Percentiles rank a stretch among this genome's conserved stretches.
Conservation (phyloP, 805 yeast genomes). For the Cephaloascus albidus region DNA sequence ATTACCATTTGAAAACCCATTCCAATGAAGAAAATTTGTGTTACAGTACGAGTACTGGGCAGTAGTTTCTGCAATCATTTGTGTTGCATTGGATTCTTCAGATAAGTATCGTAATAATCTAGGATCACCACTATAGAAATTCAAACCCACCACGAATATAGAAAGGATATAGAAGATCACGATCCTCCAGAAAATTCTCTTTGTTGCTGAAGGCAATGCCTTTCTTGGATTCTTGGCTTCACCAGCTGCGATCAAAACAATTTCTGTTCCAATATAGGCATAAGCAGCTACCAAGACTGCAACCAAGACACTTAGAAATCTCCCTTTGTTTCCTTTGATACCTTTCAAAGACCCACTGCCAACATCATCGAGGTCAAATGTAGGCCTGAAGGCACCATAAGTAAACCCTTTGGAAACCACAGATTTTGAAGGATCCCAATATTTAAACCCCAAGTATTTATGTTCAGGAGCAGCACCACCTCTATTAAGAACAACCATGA, state of each 20-base stretch:
- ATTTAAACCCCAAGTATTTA: constrained; percentile 50
- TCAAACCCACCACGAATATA: constrained; percentile 60
- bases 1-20: constrained; percentile 26
- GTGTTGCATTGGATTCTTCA: constrained; percentile 9
- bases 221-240: constrained; percentile 77
- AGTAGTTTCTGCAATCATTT: constrained; percentile 3
- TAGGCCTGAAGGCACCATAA: constrained; percentile 68
- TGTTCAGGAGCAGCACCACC: constrained; percentile 43
- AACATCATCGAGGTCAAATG: constrained; percentile 54
- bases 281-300: constrained; percentile 61
- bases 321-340: constrained; percentile 50
- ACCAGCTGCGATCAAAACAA: constrained; percentile 77
- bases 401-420: constrained; percentile 35
- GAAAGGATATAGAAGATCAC: constrained; percentile 56
- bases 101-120: constrained; percentile 49
- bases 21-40: constrained; percentile 5
- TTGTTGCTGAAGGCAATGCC: constrained; percentile 70
- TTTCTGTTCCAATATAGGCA: constrained; percentile 76
- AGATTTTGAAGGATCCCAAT: constrained; percentile 52
- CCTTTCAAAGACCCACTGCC: constrained; percentile 49
- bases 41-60: constrained; percentile 17
- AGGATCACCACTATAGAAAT: constrained; percentile 73
- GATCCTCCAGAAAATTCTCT: constrained; percentile 64
- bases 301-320: constrained; percentile 49
- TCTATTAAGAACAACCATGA: constrained; percentile 55